Conservation (phyloP, 1,284 basidiomycete genomes). For the Wolfiporia cocos region DNA sequence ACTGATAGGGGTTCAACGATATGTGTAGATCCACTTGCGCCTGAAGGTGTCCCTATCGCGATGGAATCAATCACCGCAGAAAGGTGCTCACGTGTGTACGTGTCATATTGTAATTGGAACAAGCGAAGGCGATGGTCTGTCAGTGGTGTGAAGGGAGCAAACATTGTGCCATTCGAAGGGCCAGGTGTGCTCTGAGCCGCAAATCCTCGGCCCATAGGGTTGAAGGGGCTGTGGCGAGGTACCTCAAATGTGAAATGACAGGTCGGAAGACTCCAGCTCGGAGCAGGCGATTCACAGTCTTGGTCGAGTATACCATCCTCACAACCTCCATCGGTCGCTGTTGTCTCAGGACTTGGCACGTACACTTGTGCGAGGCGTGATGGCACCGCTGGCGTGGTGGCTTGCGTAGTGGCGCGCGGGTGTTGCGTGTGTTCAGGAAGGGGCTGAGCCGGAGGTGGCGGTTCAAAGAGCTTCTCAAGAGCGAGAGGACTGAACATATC, state of each 20-base stretch:
- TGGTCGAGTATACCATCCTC: conserved; percentile 1
- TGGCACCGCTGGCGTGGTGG: conserved; percentile 26
- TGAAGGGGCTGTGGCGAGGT: conserved; percentile 35
- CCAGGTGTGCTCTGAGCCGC: conserved; percentile 51
- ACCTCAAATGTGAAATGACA: conserved; percentile 76
- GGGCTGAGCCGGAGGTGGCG: conserved; percentile 82
- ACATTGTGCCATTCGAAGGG: conserved; percentile 20
- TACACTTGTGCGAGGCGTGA: conserved; percentile 31
- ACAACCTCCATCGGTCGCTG: not conserved
- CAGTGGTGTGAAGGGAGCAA: conserved; percentile 32
- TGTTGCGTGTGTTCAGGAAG: too few species aligned
- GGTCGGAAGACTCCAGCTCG: conserved; percentile 26
- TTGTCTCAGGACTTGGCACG: conserved; percentile 13
- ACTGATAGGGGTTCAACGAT: conserved; percentile 27
- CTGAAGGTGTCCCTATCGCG: conserved; percentile 70
- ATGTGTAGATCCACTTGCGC: conserved; percentile 30
- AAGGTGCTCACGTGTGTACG: conserved; percentile 87
- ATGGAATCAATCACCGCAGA: conserved; percentile 89
- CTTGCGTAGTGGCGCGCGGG: too few species aligned
- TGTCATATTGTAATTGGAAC: conserved; percentile 92
- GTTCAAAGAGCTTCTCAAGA: conserved; percentile 87
- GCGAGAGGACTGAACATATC: conserved; percentile 83
- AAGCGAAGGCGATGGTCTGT: conserved; percentile 75
- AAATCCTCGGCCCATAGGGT: conserved; percentile 26
- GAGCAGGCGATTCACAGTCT: conserved; percentile 1